phyloP scores from a whole-genome alignment of 257 asterid genomes.

The Solanum chiquidenum region DNA sequence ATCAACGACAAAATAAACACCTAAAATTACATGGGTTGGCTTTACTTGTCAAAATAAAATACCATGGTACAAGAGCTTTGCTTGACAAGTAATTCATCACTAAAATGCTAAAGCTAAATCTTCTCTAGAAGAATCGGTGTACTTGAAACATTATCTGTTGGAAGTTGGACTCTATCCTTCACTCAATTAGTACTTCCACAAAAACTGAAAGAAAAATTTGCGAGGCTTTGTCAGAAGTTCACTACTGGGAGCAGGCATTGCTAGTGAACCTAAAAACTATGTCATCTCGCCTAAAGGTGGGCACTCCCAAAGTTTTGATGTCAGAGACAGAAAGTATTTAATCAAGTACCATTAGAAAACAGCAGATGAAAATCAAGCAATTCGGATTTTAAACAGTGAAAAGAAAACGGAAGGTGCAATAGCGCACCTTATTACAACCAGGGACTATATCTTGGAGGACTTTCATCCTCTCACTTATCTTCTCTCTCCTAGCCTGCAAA shows the following conservation, averaged over 20 bases:
- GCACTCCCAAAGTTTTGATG: not conserved
- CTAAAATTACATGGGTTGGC: not conserved
- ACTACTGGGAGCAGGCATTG: not conserved
- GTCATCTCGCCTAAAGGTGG: not conserved
- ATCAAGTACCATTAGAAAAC: not conserved
- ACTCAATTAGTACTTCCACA: not conserved
- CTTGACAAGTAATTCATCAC: not conserved
- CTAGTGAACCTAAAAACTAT: not conserved
- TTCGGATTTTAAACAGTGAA: not conserved
- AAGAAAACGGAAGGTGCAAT: not conserved
- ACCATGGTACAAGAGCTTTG: not conserved
- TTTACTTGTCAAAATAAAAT: not conserved
- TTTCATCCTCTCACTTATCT: constrained; percentile 48
- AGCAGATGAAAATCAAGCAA: not conserved
- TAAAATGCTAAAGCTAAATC: not conserved
- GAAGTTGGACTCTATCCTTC: not conserved
- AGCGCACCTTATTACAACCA: constrained; percentile 40
- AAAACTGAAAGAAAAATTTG: not conserved
- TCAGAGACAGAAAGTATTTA: not conserved
- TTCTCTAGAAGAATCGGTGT: not conserved
- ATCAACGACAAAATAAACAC: not conserved
- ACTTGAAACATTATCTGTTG: not conserved
- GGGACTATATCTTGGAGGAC: constrained; percentile 46
- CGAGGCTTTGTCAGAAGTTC: not conserved
- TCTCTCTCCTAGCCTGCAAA: constrained; percentile 42